A percentile compares a stretch with the other conserved stretches of the same genome.
phyloP scores from a whole-genome alignment of 352 stramenopile species.

The Plasmopara halstedii region DNA sequence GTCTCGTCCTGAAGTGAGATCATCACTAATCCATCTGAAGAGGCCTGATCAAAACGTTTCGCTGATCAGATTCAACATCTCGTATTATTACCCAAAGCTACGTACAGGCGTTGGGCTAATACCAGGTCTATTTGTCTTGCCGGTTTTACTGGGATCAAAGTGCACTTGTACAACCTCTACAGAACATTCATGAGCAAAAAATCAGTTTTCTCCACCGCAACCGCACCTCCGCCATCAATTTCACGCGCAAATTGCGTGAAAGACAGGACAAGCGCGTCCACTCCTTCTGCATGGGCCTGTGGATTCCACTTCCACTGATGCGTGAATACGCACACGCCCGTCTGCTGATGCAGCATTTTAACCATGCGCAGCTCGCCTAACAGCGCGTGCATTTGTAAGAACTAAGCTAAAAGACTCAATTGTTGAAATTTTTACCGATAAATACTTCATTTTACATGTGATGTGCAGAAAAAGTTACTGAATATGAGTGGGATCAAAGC shows the following conservation, averaged over 20 bases:
- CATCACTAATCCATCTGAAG: slow-evolving; percentile 55
- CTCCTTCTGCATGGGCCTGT: slow-evolving; percentile 58
- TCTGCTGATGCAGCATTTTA: slow-evolving; percentile 62
- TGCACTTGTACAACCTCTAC: slow-evolving; percentile 67
- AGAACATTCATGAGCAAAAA: slow-evolving; percentile 10
- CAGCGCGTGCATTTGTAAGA: slow-evolving; percentile 30
- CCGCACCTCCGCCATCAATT: slow-evolving; percentile 76
- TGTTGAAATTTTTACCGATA: neutral
- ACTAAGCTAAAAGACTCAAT: too few species aligned
- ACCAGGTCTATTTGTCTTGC: slow-evolving; percentile 22
- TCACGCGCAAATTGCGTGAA: slow-evolving; percentile 81
- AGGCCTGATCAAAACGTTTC: slow-evolving; percentile 14
- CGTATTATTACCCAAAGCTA: neutral
- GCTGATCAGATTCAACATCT: neutral
- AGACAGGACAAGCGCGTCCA: slow-evolving; percentile 73
- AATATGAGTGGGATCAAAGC: slow-evolving; percentile 53
- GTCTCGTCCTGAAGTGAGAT: slow-evolving; percentile 51
- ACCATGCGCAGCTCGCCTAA: slow-evolving; percentile 55
- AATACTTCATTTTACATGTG: too few species aligned
- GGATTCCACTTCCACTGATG: slow-evolving; percentile 78
- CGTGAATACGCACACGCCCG: slow-evolving; percentile 67
- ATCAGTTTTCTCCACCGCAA: too few species aligned
- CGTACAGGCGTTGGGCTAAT: slow-evolving; percentile 21
- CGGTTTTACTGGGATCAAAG: slow-evolving; percentile 37
- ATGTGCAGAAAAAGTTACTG: neutral